Conservation (phyloP, 2,329 filamentous ascomycete species). For the Sclerotinia nivalis region DNA sequence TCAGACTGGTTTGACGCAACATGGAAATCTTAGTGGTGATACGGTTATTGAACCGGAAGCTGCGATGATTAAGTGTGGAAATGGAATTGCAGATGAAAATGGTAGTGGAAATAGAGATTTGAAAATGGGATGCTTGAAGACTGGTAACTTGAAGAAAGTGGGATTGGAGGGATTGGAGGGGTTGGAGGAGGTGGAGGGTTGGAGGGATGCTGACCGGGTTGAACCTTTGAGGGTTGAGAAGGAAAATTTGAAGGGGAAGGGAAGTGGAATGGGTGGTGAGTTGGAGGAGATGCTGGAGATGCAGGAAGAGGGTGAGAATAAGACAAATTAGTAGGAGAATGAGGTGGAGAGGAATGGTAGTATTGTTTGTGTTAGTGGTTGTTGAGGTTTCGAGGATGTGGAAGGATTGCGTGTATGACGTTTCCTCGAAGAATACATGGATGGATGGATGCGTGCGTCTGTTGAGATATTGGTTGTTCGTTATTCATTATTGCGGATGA, state of each 20-base stretch:
- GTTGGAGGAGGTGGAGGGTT: background rate
- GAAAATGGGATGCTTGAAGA: background rate
- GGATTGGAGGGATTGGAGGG: background rate
- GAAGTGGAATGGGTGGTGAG: background rate
- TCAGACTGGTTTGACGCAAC: background rate
- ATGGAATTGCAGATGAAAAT: background rate
- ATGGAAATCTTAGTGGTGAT: slow-evolving; percentile 5
- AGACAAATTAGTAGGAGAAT: background rate
- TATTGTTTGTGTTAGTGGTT: slow-evolving; percentile 7
- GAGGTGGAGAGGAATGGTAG: background rate
- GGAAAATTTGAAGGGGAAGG: background rate
- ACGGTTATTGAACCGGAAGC: background rate
- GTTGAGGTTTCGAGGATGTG: background rate
- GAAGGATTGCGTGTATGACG: background rate
- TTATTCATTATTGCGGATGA: background rate
- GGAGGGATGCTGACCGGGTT: background rate
- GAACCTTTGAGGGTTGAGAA: background rate
- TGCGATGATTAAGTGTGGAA: background rate
- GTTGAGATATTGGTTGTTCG: background rate
- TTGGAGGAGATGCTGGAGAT: background rate
- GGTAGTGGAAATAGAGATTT: background rate
- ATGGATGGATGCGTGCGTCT: background rate
- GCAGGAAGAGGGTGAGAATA: background rate
- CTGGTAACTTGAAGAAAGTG: background rate
- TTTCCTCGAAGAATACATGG: background rate